Base-by-base conservation (phyloP, 2,329 filamentous ascomycete species). In the Exserohilum rostratum region DNA sequence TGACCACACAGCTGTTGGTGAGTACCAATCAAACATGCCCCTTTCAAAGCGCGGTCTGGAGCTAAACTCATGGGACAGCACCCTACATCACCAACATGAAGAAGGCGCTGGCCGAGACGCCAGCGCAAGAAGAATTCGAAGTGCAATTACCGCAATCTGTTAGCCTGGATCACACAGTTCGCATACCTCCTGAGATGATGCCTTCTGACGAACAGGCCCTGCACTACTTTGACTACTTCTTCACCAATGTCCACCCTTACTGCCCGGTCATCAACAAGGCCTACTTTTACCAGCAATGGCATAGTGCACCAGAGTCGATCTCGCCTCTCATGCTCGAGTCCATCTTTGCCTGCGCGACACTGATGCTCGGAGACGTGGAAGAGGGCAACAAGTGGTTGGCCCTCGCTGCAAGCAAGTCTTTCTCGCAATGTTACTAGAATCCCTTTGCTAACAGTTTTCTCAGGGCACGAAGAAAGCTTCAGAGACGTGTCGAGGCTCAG, bases 371-470 rank as follows among this genome's bases (percentile, higher is more conserved):
- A 61, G 90, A 96, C 62, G 88, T 90, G 4, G 84, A 89, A 0
- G 87, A 95, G 75, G 92, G 91, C 10, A 90, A 93, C 62, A 92
- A 95, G 75, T 98, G 95, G 95, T 85, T 98, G 44, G 91, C 91
- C 27, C 82, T 98, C 59, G 93, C 92, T 53, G 90, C 90, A 25
- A 89, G 91, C 95, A 79, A 79, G 84, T 79, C 22, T 6, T 30
- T n/a, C n/a, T 27, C 7, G n/a, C 15, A 6, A 11, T 3, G 13
- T 29, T 10, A 9, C 35, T 18, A 10, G 7, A 34, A 2, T 4
- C 13, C 9, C 7, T 39, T 17, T 39, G 46, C 70, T 74, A 53
- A 67, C 50, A 31, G 20, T 3, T 12, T 2, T 13, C 6, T 4
- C 56, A 95, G 91, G 90, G 72, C 93, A 98, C 69, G 90, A 93